phyloP scores from a whole-genome alignment of 2,329 filamentous ascomycete genomes.

The Microcera coccophila region DNA sequence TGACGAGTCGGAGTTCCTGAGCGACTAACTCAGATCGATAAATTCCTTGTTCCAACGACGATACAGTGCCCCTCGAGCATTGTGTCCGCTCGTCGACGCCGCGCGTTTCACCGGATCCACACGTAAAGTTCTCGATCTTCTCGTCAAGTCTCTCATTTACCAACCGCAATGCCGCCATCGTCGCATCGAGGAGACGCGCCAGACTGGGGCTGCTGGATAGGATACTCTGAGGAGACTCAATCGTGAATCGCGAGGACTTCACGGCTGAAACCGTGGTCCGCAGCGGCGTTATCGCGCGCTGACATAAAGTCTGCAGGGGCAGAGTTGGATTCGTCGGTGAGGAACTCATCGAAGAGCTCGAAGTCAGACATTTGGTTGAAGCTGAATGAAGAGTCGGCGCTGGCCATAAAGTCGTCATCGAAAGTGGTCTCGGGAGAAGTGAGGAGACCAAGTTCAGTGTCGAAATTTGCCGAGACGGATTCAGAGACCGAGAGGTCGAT shows the following conservation, averaged over 20 bases:
- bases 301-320: slow-evolving; percentile 46
- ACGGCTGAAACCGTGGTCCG: slow-evolving; percentile 50
- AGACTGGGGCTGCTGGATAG: slow-evolving; percentile 69
- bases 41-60: too few species aligned
- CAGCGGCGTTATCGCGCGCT: slow-evolving; percentile 48
- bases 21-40: too few species aligned
- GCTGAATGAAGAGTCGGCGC: background rate
- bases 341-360: slow-evolving; percentile 49
- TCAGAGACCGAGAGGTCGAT: slow-evolving; percentile 61
- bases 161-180: slow-evolving; percentile 69
- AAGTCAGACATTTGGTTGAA: slow-evolving; percentile 37
- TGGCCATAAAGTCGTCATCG: slow-evolving; percentile 52
- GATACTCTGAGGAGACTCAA: slow-evolving; percentile 60
- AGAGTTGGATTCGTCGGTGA: slow-evolving; percentile 49
- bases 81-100: slow-evolving; percentile 34
- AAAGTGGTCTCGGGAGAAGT: slow-evolving; percentile 65
- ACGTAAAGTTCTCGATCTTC: slow-evolving; percentile 38
- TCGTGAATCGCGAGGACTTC: slow-evolving; percentile 56
- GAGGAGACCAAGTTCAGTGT: slow-evolving; percentile 73
- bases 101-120: slow-evolving; percentile 36
- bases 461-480: slow-evolving; percentile 68
- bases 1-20: too few species aligned
- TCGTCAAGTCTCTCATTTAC: slow-evolving; percentile 53
- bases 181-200: slow-evolving; percentile 73
- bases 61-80: slow-evolving; percentile 19